phyloP scores from a whole-genome alignment of 306 rosid genomes.

The Canavalia ensiformis region DNA sequence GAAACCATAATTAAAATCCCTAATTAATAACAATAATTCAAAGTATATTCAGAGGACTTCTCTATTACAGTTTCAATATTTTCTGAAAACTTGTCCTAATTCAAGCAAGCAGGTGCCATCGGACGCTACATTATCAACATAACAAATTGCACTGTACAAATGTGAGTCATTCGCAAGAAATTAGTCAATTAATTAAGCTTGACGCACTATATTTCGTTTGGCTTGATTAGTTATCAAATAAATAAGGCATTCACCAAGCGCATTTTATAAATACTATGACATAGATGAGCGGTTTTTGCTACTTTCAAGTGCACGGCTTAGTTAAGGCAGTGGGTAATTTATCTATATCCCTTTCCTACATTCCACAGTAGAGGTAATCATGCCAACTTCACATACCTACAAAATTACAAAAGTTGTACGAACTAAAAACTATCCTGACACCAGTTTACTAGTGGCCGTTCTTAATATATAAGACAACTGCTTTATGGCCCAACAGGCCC shows the following conservation, averaged over 20 bases:
- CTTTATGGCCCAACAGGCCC: constrained; percentile 2
- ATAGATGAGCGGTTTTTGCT: constrained; percentile 1
- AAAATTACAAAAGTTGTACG: neutral
- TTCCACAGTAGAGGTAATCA: neutral
- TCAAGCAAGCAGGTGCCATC: constrained; percentile 33
- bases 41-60: constrained; percentile 14
- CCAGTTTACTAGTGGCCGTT: neutral
- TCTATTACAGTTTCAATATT: constrained; percentile 14
- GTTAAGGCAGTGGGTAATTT: constrained; percentile 6
- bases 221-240: constrained; percentile 10
- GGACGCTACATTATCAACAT: constrained; percentile 13
- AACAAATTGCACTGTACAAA: neutral
- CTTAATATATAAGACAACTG: neutral
- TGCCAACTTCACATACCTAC: constrained; percentile 16
- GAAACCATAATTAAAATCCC: constrained; percentile 23
- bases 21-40: constrained; percentile 13
- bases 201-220: neutral
- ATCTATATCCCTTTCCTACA: neutral
- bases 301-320: neutral
- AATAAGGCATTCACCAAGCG: constrained; percentile 21
- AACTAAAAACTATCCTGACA: neutral
- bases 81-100: constrained; percentile 39
- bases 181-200: constrained; percentile 18
- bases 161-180: neutral
- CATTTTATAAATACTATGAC: constrained; percentile 4